A percentile compares a stretch with the other conserved stretches of the same genome.
These are phyloP conservation scores for Pilasporangium apinafurcum DNA, from an alignment of 352 stramenopile species.

Conservation along the genomic window DNA sequence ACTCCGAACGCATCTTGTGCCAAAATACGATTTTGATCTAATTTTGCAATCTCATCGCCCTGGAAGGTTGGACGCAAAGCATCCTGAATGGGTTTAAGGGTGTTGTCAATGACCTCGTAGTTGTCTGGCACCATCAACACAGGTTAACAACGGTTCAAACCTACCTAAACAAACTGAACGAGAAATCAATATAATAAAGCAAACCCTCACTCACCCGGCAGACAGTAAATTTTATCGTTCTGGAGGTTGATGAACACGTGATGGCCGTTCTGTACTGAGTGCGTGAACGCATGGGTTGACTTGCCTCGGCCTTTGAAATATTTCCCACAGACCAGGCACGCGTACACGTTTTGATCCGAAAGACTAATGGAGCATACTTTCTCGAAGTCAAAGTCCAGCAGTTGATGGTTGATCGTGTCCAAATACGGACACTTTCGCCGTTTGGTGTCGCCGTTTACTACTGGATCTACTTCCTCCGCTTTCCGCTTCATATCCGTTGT, in stretches of 20 bases:
- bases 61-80: slow-evolving; percentile 92
- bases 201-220: slow-evolving; percentile 47
- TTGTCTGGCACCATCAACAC: slow-evolving; percentile 68
- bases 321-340: slow-evolving; percentile 98
- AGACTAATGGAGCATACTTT: slow-evolving; percentile 96
- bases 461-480: slow-evolving; percentile 5
- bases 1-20: slow-evolving; percentile 94
- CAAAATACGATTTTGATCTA: slow-evolving; percentile 91
- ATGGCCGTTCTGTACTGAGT: slow-evolving; percentile 95
- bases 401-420: slow-evolving; percentile 96
- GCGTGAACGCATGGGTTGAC: slow-evolving; percentile 94
- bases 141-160: too few species aligned
- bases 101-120: slow-evolving; percentile 97
- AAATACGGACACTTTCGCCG: slow-evolving; percentile 96
- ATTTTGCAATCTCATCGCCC: slow-evolving; percentile 54
- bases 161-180: too few species aligned
- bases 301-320: slow-evolving; percentile 95
- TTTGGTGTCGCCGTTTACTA: slow-evolving; percentile 24
- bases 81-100: slow-evolving; percentile 92
- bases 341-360: slow-evolving; percentile 97
- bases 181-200: not conserved
- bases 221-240: slow-evolving; percentile 94
- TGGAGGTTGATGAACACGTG: slow-evolving; percentile 98
- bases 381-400: slow-evolving; percentile 99
- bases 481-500: slow-evolving; percentile 34